Conservation (phyloP, 495 filamentous ascomycete species). For the Lindgomyces ingoldianus region DNA sequence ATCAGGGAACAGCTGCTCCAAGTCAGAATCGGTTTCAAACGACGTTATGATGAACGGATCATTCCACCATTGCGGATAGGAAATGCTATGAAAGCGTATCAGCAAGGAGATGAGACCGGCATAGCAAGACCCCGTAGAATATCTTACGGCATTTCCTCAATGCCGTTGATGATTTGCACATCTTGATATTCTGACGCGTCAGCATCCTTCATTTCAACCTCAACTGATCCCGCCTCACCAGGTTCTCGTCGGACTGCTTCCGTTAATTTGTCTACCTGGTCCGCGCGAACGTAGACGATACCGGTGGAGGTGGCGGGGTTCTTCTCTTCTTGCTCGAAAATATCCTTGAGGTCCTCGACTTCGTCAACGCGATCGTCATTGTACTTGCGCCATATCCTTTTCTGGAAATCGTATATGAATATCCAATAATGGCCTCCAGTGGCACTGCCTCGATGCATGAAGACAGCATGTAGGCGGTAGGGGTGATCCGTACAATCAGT, state of each 20-base stretch:
- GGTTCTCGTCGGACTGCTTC: constrained; percentile 58
- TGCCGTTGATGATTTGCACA: constrained; percentile 16
- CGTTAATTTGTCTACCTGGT: constrained; percentile 61
- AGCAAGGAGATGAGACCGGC: too few relatives aligned
- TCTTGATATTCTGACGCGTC: neutral
- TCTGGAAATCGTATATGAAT: constrained; percentile 86
- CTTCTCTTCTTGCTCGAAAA: constrained; percentile 57
- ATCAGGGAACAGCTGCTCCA: too few relatives aligned
- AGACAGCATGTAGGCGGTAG: constrained; percentile 88
- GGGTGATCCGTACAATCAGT: constrained; percentile 57
- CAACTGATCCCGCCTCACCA: neutral
- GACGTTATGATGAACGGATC: too few relatives aligned
- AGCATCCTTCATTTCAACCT: constrained; percentile 28
- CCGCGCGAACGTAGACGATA: constrained; percentile 76
- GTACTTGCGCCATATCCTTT: constrained; percentile 85
- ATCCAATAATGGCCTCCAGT: constrained; percentile 93
- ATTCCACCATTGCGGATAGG: too few relatives aligned
- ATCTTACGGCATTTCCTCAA: constrained; percentile 6
- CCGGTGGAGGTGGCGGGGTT: constrained; percentile 75
- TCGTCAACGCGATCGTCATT: constrained; percentile 83
- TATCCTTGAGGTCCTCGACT: constrained; percentile 59
- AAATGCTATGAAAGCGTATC: too few relatives aligned
- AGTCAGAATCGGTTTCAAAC: too few relatives aligned
- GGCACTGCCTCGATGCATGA: constrained; percentile 75
- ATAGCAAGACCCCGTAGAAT: too few relatives aligned